Conservation (phyloP, 208 protist species). For the Trichomonas tenax region DNA sequence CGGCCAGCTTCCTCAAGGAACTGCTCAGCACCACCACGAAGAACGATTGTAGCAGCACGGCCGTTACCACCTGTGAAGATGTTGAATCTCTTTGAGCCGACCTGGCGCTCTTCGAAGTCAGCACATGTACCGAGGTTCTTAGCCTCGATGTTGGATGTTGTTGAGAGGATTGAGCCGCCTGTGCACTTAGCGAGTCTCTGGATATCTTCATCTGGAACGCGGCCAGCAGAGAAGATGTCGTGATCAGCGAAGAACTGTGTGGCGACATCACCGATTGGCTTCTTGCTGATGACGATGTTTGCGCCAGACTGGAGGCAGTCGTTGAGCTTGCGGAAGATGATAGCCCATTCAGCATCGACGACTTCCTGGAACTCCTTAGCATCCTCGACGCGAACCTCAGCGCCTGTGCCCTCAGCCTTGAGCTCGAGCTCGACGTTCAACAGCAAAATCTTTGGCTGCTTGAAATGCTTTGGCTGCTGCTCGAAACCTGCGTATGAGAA, state of each 20-base stretch:
- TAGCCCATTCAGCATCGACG: conserved; percentile 98
- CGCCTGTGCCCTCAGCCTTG: conserved; percentile 98
- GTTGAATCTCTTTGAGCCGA: conserved; percentile 88
- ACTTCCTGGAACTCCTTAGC: conserved; percentile 92
- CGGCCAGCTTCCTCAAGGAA: conserved; percentile 93
- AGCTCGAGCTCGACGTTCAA: conserved; percentile 99
- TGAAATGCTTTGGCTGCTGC: conserved; percentile 56
- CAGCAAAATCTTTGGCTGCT: conserved; percentile 86
- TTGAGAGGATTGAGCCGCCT: conserved; percentile 84
- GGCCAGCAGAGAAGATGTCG: conserved; percentile 97
- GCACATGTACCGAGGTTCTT: conserved; percentile 67
- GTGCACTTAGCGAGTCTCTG: conserved; percentile 77
- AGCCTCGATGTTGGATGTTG: conserved; percentile 73
- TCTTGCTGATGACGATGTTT: conserved; percentile 86
- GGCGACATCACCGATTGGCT: conserved; percentile 98
- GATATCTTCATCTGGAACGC: conserved; percentile 82
- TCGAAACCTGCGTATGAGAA: conserved; percentile 98
- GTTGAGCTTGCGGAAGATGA: conserved; percentile 99
- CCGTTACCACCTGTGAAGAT: conserved; percentile 91
- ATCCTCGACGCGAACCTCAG: conserved; percentile 69
- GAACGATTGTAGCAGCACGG: conserved; percentile 45
- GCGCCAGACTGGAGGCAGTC: conserved; percentile 88
- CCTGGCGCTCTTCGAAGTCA: conserved; percentile 92
- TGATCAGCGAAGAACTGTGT: conserved; percentile 99
- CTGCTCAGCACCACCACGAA: conserved; percentile 90